Evolutionary conservation across 495 filamentous ascomycete genomes (phyloP).

Genomic region (Penicillium cinerascens): DNA sequence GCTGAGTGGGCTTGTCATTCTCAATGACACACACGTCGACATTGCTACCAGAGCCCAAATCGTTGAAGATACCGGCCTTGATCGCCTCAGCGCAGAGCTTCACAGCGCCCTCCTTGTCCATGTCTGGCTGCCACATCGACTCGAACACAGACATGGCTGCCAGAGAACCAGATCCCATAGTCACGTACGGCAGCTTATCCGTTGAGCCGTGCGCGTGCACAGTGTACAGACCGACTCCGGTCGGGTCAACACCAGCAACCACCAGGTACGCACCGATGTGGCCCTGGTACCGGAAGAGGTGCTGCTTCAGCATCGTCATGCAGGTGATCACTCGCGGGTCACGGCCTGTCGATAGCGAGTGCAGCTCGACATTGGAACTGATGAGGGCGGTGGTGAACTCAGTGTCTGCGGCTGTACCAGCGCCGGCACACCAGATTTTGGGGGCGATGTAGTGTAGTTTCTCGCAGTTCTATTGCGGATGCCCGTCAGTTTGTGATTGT

Average conservation of each 20-base stretch:
- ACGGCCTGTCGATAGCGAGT: conserved; percentile 90
- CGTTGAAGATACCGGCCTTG: conserved; percentile 97
- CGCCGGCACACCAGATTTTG: conserved; percentile 99
- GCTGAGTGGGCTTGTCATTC: conserved; percentile 76
- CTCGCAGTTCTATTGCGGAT: conserved; percentile 77
- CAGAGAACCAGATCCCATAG: conserved; percentile 94
- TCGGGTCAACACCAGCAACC: conserved; percentile 95
- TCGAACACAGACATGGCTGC: conserved; percentile 99
- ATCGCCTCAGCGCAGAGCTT: conserved; percentile 83
- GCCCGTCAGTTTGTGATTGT: not conserved
- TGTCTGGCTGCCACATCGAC: conserved; percentile 81
- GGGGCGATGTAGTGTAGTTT: conserved; percentile 99
- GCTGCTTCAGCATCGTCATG: conserved; percentile 99
- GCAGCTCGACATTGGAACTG: conserved; percentile 96
- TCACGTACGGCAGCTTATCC: conserved; percentile 98
- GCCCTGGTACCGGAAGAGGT: conserved; percentile 97
- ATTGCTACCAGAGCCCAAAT: conserved; percentile 94
- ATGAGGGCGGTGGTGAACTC: conserved; percentile 99
- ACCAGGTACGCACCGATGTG: conserved; percentile 98
- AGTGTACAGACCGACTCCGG: conserved; percentile 92
- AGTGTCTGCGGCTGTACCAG: conserved; percentile 96
- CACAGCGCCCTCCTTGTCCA: conserved; percentile 79
- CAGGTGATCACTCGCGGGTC: conserved; percentile 96
- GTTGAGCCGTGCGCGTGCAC: conserved; percentile 98
- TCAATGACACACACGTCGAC: conserved; percentile 97